A percentile compares a stretch with the other conserved stretches of the same genome.
phyloP scores from a whole-genome alignment of 805 yeast genomes.

The Wickerhamomyces queroliae region DNA sequence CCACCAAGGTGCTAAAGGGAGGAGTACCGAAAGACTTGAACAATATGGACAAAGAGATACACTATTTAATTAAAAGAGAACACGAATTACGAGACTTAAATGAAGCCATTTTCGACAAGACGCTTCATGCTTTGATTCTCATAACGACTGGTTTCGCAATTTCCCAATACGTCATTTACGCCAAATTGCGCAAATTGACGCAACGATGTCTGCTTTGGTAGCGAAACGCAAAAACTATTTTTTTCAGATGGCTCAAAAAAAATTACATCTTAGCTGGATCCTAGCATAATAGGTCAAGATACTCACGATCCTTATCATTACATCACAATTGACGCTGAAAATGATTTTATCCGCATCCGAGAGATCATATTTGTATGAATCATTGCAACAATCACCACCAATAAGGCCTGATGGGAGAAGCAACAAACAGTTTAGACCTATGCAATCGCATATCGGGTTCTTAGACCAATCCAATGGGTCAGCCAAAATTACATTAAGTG shows the following conservation, averaged over 20 bases:
- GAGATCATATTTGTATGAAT: conserved; percentile 68
- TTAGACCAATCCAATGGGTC: conserved; percentile 91
- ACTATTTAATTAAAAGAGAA: conserved; percentile 10
- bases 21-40: conserved; percentile 1
- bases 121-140: conserved; percentile 6
- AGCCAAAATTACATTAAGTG: conserved; percentile 76
- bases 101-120: conserved; percentile 10
- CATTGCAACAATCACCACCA: conserved; percentile 53
- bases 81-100: conserved; percentile 13
- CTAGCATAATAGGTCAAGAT: too few relatives aligned
- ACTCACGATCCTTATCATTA: too few relatives aligned
- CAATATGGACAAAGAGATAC: conserved; percentile 2
- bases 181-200: conserved; percentile 5
- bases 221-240: background rate
- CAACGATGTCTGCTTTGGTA: too few relatives aligned
- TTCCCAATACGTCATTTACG: conserved; percentile 7
- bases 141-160: conserved; percentile 9
- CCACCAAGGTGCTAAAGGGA: background rate
- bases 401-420: conserved; percentile 84
- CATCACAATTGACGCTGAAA: background rate
- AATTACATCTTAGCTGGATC: too few relatives aligned
- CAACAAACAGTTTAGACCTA: conserved; percentile 71
- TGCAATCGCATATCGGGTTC: conserved; percentile 76
- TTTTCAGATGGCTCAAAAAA: background rate
- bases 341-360: conserved; percentile 77